Conservation (phyloP, 140 eudicot species). For the Senecio squalidus region DNA sequence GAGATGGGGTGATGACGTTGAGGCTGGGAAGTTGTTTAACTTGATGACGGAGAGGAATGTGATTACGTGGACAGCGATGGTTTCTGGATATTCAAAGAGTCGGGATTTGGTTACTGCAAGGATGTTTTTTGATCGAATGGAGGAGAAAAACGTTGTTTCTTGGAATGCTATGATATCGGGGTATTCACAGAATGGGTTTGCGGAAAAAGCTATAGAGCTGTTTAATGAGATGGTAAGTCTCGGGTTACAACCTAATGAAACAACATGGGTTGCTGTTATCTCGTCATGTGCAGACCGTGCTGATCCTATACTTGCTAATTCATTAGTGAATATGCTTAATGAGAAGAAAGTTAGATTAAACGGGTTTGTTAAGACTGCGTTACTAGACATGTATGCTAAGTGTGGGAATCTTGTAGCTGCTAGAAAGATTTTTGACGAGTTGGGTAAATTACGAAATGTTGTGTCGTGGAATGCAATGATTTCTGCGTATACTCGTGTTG, state of each 20-base stretch:
- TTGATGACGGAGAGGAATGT: slow-evolving; percentile 54
- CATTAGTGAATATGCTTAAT: slow-evolving; percentile 41
- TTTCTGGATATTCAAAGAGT: slow-evolving; percentile 52
- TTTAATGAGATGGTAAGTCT: slow-evolving; percentile 41
- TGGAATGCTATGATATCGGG: slow-evolving; percentile 93
- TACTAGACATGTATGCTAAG: slow-evolving; percentile 71
- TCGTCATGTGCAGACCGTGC: slow-evolving; percentile 50
- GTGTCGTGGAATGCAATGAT: slow-evolving; percentile 78
- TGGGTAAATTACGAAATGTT: slow-evolving; percentile 38
- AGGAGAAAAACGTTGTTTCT: slow-evolving; percentile 58
- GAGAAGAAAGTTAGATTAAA: slow-evolving; percentile 30
- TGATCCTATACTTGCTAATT: slow-evolving; percentile 44
- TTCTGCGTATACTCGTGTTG: slow-evolving; percentile 61
- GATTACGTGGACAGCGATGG: slow-evolving; percentile 75
- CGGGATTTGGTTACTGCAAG: slow-evolving; percentile 53
- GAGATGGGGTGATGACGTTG: slow-evolving; percentile 53
- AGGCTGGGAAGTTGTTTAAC: slow-evolving; percentile 51
- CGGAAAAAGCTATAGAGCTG: slow-evolving; percentile 43
- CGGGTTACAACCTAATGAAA: slow-evolving; percentile 47
- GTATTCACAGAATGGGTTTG: slow-evolving; percentile 59
- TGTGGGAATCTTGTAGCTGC: slow-evolving; percentile 71
- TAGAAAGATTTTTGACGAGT: slow-evolving; percentile 44
- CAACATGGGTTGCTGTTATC: slow-evolving; percentile 65
- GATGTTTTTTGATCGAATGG: slow-evolving; percentile 50
- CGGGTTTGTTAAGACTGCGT: slow-evolving; percentile 50